phyloP scores from a whole-genome alignment of 768 basidiomycete species.

The Naematelia encephala region DNA sequence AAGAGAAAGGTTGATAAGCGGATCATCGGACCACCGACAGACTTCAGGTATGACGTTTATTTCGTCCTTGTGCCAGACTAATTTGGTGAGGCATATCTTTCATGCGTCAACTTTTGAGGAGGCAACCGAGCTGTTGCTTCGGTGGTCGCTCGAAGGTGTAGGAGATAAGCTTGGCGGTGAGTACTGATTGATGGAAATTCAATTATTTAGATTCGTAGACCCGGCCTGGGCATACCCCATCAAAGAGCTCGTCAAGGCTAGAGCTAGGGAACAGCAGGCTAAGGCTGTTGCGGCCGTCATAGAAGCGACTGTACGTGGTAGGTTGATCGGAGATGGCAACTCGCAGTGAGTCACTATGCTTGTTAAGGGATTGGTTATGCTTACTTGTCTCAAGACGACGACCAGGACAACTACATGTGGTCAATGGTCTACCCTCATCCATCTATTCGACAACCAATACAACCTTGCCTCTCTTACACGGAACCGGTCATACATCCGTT shows the following conservation, averaged over 20 bases:
- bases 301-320: constrained; percentile 35
- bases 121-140: constrained; percentile 45
- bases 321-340: constrained; percentile 10
- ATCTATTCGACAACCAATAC: constrained; percentile 46
- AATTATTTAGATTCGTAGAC: constrained; percentile 27
- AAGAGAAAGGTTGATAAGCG: constrained; percentile 44
- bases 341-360: constrained; percentile 2
- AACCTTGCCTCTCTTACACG: not conserved
- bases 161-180: constrained; percentile 48
- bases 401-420: constrained; percentile 37
- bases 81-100: constrained; percentile 42
- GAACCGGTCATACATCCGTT: constrained; percentile 8
- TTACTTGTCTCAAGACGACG: constrained; percentile 5
- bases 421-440: constrained; percentile 51
- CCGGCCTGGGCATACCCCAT: constrained; percentile 49
- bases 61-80: not conserved
- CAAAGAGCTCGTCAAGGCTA: constrained; percentile 42
- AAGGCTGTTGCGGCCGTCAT: constrained; percentile 49
- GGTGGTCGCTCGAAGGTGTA: constrained; percentile 49
- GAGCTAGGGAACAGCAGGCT: constrained; percentile 50
- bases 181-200: too few species aligned
- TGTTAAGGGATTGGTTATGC: not conserved
- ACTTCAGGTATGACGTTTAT: constrained; percentile 46
- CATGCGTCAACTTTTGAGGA: constrained; percentile 48
- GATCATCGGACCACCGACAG: constrained; percentile 41